phyloP scores from a whole-genome alignment of 805 yeast species.

The Candida maltosa region DNA sequence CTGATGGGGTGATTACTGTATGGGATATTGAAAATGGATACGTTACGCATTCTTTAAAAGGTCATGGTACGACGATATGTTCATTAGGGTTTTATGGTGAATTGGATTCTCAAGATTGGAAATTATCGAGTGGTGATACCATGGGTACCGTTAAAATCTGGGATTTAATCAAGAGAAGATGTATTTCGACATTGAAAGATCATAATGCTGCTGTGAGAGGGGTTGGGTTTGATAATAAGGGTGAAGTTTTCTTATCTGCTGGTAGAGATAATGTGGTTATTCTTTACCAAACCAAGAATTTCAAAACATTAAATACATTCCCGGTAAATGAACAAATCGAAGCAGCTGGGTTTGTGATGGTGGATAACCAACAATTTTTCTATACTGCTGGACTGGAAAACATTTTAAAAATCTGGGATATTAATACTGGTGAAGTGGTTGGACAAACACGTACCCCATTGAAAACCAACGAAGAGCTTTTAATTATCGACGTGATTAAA shows the following conservation, averaged over 20 bases:
- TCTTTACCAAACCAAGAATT: slow-evolving; percentile 52
- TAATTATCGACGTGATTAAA: slow-evolving; percentile 58
- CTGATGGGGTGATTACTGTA: slow-evolving; percentile 88
- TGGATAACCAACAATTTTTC: slow-evolving; percentile 28
- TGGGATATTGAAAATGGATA: slow-evolving; percentile 90
- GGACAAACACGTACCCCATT: slow-evolving; percentile 47
- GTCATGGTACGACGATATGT: slow-evolving; percentile 88
- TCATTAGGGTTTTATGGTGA: slow-evolving; percentile 73
- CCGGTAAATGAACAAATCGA: slow-evolving; percentile 75
- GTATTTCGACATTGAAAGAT: slow-evolving; percentile 59
- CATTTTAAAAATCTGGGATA: slow-evolving; percentile 62
- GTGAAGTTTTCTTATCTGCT: slow-evolving; percentile 64
- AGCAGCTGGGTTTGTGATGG: slow-evolving; percentile 52
- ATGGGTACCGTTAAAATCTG: slow-evolving; percentile 55
- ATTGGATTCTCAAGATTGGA: slow-evolving; percentile 66
- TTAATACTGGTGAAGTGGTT: slow-evolving; percentile 44
- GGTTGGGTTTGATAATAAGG: slow-evolving; percentile 55
- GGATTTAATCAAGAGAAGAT: slow-evolving; percentile 73
- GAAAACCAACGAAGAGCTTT: slow-evolving; percentile 67
- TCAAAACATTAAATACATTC: slow-evolving; percentile 60
- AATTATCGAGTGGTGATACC: slow-evolving; percentile 67
- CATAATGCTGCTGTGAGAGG: slow-evolving; percentile 89
- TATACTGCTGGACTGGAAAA: slow-evolving; percentile 81
- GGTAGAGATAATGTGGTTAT: slow-evolving; percentile 84
- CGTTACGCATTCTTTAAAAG: slow-evolving; percentile 85